Evolutionary conservation across 2,329 filamentous ascomycete genomes (phyloP).

Genomic region (Purpureocillium takamizusanense): DNA sequence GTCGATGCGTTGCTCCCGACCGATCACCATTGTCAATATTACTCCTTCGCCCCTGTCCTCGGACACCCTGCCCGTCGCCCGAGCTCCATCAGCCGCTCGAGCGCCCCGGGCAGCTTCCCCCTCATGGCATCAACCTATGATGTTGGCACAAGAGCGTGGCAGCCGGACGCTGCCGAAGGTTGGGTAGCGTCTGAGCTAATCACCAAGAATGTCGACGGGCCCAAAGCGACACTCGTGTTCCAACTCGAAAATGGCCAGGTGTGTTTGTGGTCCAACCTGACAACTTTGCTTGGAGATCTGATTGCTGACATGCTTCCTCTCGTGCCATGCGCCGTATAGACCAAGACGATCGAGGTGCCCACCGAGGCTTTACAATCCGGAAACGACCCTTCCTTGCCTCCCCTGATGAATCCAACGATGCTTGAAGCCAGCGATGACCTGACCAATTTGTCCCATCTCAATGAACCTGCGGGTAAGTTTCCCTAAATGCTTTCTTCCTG

Average conservation of each 20-base stretch:
- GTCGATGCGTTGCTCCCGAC: conserved; percentile 20
- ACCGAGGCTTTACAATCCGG: conserved; percentile 66
- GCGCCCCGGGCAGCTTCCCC: conserved; percentile 5
- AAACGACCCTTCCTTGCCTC: conserved; percentile 71
- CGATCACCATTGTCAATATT: background rate
- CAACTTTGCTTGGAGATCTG: background rate
- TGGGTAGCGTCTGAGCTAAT: conserved; percentile 95
- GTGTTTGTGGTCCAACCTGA: conserved; percentile 9
- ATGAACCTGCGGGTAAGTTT: conserved; percentile 82
- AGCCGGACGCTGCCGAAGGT: conserved; percentile 90
- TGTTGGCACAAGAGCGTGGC: conserved; percentile 95
- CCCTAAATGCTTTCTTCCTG: background rate
- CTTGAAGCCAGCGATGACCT: conserved; percentile 97
- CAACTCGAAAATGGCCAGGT: conserved; percentile 91
- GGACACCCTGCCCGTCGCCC: background rate
- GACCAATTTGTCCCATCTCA: conserved; percentile 94
- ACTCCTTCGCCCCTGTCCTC: conserved; percentile 1
- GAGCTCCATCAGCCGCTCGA: conserved; percentile 7
- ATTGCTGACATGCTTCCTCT: background rate
- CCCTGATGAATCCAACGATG: conserved; percentile 96
- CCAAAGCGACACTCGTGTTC: conserved; percentile 83
- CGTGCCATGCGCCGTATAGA: conserved; percentile 36
- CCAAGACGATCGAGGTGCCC: conserved; percentile 71
- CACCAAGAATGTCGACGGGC: conserved; percentile 73
- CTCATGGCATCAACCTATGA: conserved; percentile 91